Evolutionary conservation across 2,329 filamentous ascomycete genomes (phyloP), one percentile per base, ranked within the genome.

Genomic region (Cercospora sp.): DNA sequence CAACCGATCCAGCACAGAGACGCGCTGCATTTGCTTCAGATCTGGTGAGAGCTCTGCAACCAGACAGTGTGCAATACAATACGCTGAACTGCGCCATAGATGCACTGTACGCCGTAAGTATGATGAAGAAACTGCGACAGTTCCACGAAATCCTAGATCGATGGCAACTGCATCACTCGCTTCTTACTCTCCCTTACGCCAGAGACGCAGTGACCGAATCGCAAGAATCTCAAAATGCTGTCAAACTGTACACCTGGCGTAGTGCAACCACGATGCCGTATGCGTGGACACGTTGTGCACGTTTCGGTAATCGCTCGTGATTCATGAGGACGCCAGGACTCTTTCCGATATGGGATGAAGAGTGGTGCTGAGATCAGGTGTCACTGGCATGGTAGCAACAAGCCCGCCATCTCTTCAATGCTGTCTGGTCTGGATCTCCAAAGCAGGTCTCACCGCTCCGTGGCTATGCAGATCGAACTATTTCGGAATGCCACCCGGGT

Each of bases 401-500:
- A 28, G 5, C 48, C 48, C 48, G 48, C 7, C 48, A 55, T 55
- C 13, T 28, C 48, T 30, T 7, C 16, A 8, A 2, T 9, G 3
- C 23, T 23, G 23, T 23, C 23, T 23, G 23, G 23, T 6, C 7
- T 20, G 20, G 23, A 55, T 55, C 23, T 55, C 48, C 13, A 55
- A 55, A 28, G 31, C 45, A 51, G 28, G 28, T 3, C 60, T 63
- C 60, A 63, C 60, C 60, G 60, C 60, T 45, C 18, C 30, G 33
- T 31, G n/a, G 5, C 33, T 36, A 60, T 65, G 36, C 31, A 40
- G 63, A 45, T 65, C 55, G 23, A 51, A 26, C 40, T 53, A 51
- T 45, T 60, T 18, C 55, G 60, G 65, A 58, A 18, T 10, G 26
- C 28, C 26, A 33, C 13, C 20, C 26, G 42, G 42, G 26, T 55